Percentiles rank a stretch among this genome's conserved stretches.
Conservation (phyloP, 176 grass and related monocot genomes). For the Musa troglodytarum region DNA sequence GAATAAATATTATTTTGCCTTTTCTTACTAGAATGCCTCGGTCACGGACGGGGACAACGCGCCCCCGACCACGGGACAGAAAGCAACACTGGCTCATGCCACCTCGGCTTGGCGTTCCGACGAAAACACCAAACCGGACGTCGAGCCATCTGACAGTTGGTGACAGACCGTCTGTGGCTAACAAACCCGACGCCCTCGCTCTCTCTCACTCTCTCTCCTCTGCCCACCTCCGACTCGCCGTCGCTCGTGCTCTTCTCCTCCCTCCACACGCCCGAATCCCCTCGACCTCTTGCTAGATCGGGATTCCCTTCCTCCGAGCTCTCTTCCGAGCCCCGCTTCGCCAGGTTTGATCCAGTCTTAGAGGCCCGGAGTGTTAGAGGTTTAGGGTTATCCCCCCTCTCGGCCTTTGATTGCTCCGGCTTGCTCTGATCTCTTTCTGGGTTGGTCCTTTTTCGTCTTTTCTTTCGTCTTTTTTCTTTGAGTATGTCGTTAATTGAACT, state of each 20-base stretch:
- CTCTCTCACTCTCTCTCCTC: neutral
- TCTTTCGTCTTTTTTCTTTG: neutral
- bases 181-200: neutral
- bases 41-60: neutral
- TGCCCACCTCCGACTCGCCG: neutral
- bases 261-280: neutral
- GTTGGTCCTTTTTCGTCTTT: neutral
- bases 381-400: neutral
- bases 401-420: neutral
- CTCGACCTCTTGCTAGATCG: neutral
- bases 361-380: neutral
- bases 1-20: too few relatives aligned
- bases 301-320: neutral
- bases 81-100: neutral
- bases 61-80: neutral
- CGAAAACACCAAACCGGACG: neutral
- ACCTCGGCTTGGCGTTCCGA: neutral
- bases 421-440: neutral
- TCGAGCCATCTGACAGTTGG: slow-evolving; percentile 6
- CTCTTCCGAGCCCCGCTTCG: neutral
- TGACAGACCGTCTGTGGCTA: neutral
- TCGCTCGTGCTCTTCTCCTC: neutral
- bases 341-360: neutral
- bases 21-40: too few relatives aligned
- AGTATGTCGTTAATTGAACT: neutral